Base-by-base conservation (phyloP, 2,329 filamentous ascomycete species). In the Diaporthe destruens region DNA sequence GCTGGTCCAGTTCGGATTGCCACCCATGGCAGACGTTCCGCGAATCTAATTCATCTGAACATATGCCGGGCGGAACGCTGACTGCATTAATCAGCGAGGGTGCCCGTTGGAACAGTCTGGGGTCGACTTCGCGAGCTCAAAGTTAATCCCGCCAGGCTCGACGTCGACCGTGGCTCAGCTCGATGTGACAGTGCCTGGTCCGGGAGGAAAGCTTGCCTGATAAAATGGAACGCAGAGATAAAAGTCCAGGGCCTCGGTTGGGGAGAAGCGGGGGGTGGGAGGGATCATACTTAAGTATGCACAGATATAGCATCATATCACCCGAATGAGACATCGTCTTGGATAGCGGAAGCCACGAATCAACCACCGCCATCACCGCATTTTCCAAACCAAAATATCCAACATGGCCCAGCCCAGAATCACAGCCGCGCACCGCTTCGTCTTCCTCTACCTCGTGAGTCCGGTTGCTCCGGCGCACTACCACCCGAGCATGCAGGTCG, bases 401-500 rank as follows among this genome's bases (percentile, higher is more conserved):
- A 36, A 39, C 12, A 65, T 59, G 29, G 42, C 49, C 12, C n/a
- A 44, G 36, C 47, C 65, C 12, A 49, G 34, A 6, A 72, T 75
- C 69, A 53, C 72, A 12, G 20, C 34, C 44, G 39, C 71, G 36
- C 73, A 76, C 53, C 71, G 69, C 29, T 11, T 72, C 34, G 32
- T 70, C 49, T 71, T 75, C 59, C 69, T 71, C 34, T 63, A 72
- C 49, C 57, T 74, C 29, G 72, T 63, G 59, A 66, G 70, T 16
- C 55, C 73, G 16, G 32, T 42, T n/a, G 65, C 71, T 23, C 34
- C 71, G 57, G 54, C 56, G 3, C 66, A 72, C 71, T 74, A 78
- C 72, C 75, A 74, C 12, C 76, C 78, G 6, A 34, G 76, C 25
- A 75, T 75, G 23, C 74, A 75, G 34, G 63, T 80, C 54, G 66